Percentiles rank a stretch among this genome's conserved stretches.
Conservation (phyloP, 139 green algal genomes). For the Trebouxia sp. region DNA sequence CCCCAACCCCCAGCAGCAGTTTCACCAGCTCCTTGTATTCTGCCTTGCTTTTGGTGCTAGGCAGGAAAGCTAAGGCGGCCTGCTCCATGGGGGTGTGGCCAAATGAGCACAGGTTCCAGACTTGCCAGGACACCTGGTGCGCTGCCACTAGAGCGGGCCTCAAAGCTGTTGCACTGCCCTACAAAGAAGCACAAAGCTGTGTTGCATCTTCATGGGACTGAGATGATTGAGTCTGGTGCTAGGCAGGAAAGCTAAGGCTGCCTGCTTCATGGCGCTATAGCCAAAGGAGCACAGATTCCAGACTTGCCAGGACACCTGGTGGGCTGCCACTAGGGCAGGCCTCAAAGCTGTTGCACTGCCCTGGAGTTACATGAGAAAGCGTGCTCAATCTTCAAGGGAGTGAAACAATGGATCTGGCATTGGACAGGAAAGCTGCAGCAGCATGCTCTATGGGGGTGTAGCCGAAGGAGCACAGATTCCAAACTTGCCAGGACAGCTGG, state of each 20-base stretch:
- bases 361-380: constrained; percentile 1
- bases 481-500: constrained; percentile 57
- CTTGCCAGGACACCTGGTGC: constrained; percentile 62
- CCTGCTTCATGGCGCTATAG: constrained; percentile 56
- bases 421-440: constrained; percentile 58
- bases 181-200: background rate
- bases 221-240: background rate
- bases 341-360: constrained; percentile 45
- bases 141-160: constrained; percentile 57
- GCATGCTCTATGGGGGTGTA: constrained; percentile 59
- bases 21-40: constrained; percentile 28
- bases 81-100: constrained; percentile 61
- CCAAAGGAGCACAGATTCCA: constrained; percentile 63
- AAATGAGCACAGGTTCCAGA: constrained; percentile 64
- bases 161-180: constrained; percentile 47
- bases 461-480: constrained; percentile 60
- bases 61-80: constrained; percentile 64
- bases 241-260: constrained; percentile 62
- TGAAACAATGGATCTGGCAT: constrained; percentile 5
- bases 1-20: constrained; percentile 36
- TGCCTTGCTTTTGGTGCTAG: constrained; percentile 6
- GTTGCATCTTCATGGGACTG: too few relatives aligned
- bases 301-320: constrained; percentile 59
- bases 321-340: constrained; percentile 58
- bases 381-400: too few relatives aligned